A percentile compares a stretch with the other conserved stretches of the same genome.
Conservation (phyloP, 1,284 basidiomycete species). For the Apiotrichum akiyoshidainum region DNA sequence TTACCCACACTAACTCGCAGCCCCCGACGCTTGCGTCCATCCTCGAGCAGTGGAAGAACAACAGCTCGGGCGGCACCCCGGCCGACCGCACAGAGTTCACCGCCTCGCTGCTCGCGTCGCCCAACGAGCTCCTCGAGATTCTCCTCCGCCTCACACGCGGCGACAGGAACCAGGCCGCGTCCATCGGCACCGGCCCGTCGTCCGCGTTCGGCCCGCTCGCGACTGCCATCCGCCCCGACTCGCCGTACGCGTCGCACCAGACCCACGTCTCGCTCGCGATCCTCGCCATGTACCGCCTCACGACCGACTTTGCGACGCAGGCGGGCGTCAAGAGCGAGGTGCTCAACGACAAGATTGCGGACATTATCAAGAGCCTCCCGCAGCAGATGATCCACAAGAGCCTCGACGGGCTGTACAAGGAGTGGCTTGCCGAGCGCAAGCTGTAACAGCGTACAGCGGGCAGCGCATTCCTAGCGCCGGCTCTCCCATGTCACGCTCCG, state of each 20-base stretch:
- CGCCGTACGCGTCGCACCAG: slow-evolving; percentile 78
- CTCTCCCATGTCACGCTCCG: too few species aligned
- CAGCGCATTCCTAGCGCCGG: too few species aligned
- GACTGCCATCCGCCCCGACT: slow-evolving; percentile 66
- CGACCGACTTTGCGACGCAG: slow-evolving; percentile 72
- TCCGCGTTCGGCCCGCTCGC: slow-evolving; percentile 38
- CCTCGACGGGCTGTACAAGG: slow-evolving; percentile 86
- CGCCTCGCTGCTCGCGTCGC: slow-evolving; percentile 73
- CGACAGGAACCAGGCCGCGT: slow-evolving; percentile 70
- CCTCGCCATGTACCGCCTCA: slow-evolving; percentile 79
- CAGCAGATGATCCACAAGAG: slow-evolving; percentile 79
- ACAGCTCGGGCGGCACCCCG: slow-evolving; percentile 66
- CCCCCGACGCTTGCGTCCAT: slow-evolving; percentile 86
- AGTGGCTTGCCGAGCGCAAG: slow-evolving; percentile 55
- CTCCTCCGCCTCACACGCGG: slow-evolving; percentile 82
- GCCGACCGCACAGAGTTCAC: slow-evolving; percentile 81
- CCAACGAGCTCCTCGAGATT: slow-evolving; percentile 82
- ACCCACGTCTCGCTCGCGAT: slow-evolving; percentile 90
- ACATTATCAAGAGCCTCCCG: slow-evolving; percentile 82
- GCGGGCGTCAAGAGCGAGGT: slow-evolving; percentile 65
- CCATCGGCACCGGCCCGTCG: slow-evolving; percentile 58
- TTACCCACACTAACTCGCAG: slow-evolving; percentile 51
- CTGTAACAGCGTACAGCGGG: background rate
- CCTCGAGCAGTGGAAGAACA: slow-evolving; percentile 78
- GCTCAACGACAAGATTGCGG: slow-evolving; percentile 73